These are phyloP conservation scores for Wickerhamomyces ciferrii DNA, from an alignment of 805 yeast genomes.

Conservation along the genomic window DNA sequence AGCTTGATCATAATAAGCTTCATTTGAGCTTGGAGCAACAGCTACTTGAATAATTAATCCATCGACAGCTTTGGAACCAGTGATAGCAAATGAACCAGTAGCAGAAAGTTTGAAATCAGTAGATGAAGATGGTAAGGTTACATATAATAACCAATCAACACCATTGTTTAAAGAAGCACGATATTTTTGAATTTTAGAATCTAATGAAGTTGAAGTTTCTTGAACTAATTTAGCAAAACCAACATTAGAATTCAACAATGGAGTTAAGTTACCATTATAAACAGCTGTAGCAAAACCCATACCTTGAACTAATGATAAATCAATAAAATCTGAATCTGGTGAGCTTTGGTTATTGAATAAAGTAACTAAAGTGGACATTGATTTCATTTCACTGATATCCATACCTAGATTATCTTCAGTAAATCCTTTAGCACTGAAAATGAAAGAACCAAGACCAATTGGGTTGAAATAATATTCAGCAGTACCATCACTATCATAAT, in stretches of 20 bases:
- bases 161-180: slow-evolving; percentile 41
- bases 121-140: slow-evolving; percentile 31
- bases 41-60: slow-evolving; percentile 47
- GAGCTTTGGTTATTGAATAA: slow-evolving; percentile 25
- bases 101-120: slow-evolving; percentile 27
- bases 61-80: slow-evolving; percentile 30
- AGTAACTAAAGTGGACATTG: slow-evolving; percentile 45
- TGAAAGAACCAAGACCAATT: slow-evolving; percentile 45
- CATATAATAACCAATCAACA: slow-evolving; percentile 47
- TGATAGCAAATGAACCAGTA: slow-evolving; percentile 27
- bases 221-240: slow-evolving; percentile 37
- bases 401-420: slow-evolving; percentile 30
- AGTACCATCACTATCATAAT: slow-evolving; percentile 39
- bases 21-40: slow-evolving; percentile 32
- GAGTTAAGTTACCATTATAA: slow-evolving; percentile 42
- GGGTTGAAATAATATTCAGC: slow-evolving; percentile 48
- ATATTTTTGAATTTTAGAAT: slow-evolving; percentile 42
- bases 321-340: slow-evolving; percentile 30
- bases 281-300: slow-evolving; percentile 53
- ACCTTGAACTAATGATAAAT: slow-evolving; percentile 51
- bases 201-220: slow-evolving; percentile 27
- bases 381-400: slow-evolving; percentile 40
- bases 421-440: slow-evolving; percentile 50
- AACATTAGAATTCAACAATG: slow-evolving; percentile 38
- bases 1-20: slow-evolving; percentile 47